Conservation (phyloP, 169 alveolate species). For the Cryptosporidium sp. region DNA sequence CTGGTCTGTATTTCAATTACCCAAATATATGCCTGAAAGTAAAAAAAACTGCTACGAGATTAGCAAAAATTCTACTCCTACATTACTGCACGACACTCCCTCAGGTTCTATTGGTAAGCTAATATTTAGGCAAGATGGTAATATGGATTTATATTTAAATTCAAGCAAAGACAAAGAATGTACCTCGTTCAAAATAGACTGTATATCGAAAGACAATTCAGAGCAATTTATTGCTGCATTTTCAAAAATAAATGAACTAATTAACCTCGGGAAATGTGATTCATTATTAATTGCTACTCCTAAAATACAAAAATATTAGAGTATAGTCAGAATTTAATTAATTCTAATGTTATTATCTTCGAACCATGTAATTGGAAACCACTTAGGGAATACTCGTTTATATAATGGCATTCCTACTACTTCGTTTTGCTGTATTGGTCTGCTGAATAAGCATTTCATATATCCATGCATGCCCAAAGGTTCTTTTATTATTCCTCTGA, state of each 20-base stretch:
- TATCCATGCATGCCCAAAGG: conserved; percentile 92
- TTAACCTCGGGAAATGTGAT: conserved; percentile 46
- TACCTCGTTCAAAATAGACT: conserved; percentile 10
- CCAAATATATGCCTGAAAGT: conserved; percentile 43
- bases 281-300: conserved; percentile 55
- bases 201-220: neutral
- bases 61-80: neutral
- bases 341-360: neutral
- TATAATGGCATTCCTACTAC: conserved; percentile 88
- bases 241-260: conserved; percentile 50
- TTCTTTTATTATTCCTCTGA: conserved; percentile 89
- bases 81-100: conserved; percentile 44
- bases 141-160: conserved; percentile 1
- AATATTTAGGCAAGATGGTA: conserved; percentile 10
- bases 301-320: neutral
- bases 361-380: conserved; percentile 78
- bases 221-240: conserved; percentile 61
- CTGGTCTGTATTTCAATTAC: conserved; percentile 58
- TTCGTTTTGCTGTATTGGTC: conserved; percentile 88
- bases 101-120: conserved; percentile 69
- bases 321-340: neutral
- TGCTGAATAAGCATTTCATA: conserved; percentile 90
- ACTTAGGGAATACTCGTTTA: conserved; percentile 89
- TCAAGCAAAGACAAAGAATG: neutral
- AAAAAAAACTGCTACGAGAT: neutral